Evolutionary conservation across 306 rosid species (phyloP).

Genomic region (Corylus americana): DNA sequence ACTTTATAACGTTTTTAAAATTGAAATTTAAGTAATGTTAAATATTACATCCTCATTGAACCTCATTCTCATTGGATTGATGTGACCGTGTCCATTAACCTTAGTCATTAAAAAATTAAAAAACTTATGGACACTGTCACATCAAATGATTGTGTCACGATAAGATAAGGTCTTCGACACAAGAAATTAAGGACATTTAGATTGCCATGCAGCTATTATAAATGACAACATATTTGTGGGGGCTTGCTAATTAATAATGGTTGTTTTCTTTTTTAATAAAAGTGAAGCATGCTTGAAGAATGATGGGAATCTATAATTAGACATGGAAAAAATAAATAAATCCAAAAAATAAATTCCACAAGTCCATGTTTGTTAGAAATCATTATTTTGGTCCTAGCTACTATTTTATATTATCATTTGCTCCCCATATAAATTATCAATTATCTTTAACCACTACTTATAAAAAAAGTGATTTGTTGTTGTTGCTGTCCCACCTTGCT

Average conservation of each 20-base stretch:
- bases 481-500: conserved; percentile 1
- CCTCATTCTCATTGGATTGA: too few relatives aligned
- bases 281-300: conserved; percentile 3
- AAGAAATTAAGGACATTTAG: background rate
- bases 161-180: background rate
- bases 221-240: background rate
- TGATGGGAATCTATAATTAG: conserved; percentile 1
- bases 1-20: too few relatives aligned
- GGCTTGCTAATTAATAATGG: background rate
- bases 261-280: background rate
- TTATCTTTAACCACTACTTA: background rate
- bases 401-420: background rate
- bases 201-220: background rate
- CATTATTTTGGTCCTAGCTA: background rate
- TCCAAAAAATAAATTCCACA: background rate
- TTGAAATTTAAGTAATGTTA: too few relatives aligned
- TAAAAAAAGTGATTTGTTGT: background rate
- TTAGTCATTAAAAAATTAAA: too few relatives aligned
- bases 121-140: too few relatives aligned
- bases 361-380: background rate
- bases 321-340: background rate
- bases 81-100: too few relatives aligned
- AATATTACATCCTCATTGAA: too few relatives aligned
- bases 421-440: background rate
- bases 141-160: background rate